These are phyloP conservation scores for Globisporangium takayamanum DNA, from an alignment of 352 stramenopile genomes.

Conservation along the genomic window DNA sequence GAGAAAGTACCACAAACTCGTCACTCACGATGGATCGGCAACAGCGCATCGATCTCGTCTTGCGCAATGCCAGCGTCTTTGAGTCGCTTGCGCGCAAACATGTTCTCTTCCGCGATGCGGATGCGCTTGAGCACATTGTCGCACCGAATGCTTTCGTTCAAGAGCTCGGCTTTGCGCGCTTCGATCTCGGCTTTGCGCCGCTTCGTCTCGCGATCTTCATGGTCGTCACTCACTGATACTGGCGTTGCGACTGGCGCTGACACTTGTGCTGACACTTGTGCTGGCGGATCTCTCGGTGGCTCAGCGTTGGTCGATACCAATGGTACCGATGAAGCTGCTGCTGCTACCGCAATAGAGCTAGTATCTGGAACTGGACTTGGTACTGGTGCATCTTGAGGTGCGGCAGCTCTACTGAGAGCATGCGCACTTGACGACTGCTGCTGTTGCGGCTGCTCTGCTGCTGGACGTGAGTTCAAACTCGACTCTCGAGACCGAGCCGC, in stretches of 20 bases:
- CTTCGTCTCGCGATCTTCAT: neutral
- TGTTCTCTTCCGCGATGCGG: slow-evolving; percentile 8
- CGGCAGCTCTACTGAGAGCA: too few relatives aligned
- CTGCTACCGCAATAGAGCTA: too few relatives aligned
- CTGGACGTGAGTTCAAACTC: too few relatives aligned
- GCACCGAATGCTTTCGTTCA: slow-evolving; percentile 14
- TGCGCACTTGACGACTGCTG: too few relatives aligned
- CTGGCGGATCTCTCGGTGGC: neutral
- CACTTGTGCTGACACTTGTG: neutral
- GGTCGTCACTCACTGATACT: neutral
- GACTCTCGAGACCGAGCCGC: too few relatives aligned
- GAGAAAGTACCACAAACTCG: neutral
- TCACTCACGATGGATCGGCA: slow-evolving; percentile 1
- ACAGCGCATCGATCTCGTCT: slow-evolving; percentile 7
- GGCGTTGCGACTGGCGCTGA: neutral
- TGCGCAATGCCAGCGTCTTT: slow-evolving; percentile 20
- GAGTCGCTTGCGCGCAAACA: slow-evolving; percentile 33
- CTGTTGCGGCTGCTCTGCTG: too few relatives aligned
- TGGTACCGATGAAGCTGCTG: too few relatives aligned
- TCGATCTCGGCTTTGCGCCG: slow-evolving; percentile 11
- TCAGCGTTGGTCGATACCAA: neutral
- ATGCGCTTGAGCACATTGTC: slow-evolving; percentile 14
- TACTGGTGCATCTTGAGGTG: too few relatives aligned
- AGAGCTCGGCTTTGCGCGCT: slow-evolving; percentile 4
- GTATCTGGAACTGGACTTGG: too few relatives aligned